A percentile compares a stretch with the other conserved stretches of the same genome.
phyloP scores from a whole-genome alignment of 2,329 filamentous ascomycete species.

The Raffaelea ambrosiae region DNA sequence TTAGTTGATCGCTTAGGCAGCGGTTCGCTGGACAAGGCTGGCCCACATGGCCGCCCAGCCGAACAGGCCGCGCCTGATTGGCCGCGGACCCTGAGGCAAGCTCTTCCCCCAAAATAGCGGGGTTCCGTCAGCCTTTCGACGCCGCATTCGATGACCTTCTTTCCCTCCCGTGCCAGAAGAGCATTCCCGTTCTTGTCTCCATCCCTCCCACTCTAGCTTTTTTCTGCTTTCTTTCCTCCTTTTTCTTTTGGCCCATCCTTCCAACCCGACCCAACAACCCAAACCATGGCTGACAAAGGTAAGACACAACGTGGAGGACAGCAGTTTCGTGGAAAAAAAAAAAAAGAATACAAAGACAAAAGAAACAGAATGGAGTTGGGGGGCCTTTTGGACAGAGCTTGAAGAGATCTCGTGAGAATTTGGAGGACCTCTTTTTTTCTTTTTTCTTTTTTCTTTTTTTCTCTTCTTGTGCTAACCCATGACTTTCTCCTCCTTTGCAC shows the following conservation, averaged over 20 bases:
- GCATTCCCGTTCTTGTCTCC: too few relatives aligned
- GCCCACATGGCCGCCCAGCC: not conserved
- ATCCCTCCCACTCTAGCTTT: too few relatives aligned
- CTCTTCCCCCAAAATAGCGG: not conserved
- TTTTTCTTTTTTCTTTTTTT: too few relatives aligned
- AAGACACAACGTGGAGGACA: not conserved
- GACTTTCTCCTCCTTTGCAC: too few relatives aligned
- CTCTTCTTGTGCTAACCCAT: too few relatives aligned
- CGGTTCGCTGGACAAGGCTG: not conserved
- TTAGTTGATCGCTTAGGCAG: too few relatives aligned
- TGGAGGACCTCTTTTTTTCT: too few relatives aligned
- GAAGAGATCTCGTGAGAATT: too few relatives aligned
- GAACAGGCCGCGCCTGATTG: not conserved
- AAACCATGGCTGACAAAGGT: constrained; percentile 6
- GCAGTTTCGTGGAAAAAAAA: not conserved
- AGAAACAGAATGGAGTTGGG: not conserved
- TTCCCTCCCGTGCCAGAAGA: not conserved
- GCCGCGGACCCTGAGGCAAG: not conserved
- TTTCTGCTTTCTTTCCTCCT: too few relatives aligned
- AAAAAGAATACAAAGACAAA: not conserved
- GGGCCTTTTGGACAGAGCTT: not conserved
- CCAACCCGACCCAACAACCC: too few relatives aligned
- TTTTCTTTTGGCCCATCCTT: too few relatives aligned
- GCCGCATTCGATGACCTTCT: not conserved
- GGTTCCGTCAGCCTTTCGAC: constrained; percentile 8